phyloP scores from a whole-genome alignment of 2,329 filamentous ascomycete genomes.

The Penicillium capsulatum region DNA sequence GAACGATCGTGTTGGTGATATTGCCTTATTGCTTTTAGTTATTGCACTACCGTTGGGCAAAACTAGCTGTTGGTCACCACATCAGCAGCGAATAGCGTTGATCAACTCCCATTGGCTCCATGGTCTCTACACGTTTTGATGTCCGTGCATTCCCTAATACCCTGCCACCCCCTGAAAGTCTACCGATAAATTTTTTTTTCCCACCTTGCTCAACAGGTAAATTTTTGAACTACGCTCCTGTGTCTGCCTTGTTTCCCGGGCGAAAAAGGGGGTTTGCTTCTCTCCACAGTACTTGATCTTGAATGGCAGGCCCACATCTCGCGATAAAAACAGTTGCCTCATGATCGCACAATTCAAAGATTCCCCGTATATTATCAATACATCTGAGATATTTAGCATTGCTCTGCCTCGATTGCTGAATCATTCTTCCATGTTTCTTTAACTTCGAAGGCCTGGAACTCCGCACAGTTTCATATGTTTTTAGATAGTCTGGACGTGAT shows the following conservation, averaged over 20 bases:
- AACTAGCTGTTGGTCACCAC: constrained; percentile 1
- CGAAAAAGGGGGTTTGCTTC: not conserved
- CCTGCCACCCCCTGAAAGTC: not conserved
- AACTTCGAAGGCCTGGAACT: not conserved
- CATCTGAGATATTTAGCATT: not conserved
- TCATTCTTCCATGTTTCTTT: not conserved
- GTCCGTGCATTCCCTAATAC: not conserved
- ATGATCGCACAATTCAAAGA: not conserved
- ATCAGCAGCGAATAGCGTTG: not conserved
- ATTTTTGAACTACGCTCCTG: not conserved
- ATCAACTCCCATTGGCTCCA: not conserved
- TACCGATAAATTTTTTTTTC: not conserved
- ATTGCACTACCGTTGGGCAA: not conserved
- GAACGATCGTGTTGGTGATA: not conserved
- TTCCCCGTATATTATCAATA: not conserved
- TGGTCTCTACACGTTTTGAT: not conserved
- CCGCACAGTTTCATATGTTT: not conserved
- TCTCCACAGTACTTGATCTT: not conserved
- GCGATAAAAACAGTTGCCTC: not conserved
- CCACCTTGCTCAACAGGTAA: not conserved
- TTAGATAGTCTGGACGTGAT: not conserved
- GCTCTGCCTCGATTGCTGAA: not conserved
- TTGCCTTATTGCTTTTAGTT: constrained; percentile 1
- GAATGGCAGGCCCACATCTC: not conserved
- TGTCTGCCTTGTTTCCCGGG: not conserved